Conservation (phyloP, 495 filamentous ascomycete genomes). For the Penicillium samsonianum region DNA sequence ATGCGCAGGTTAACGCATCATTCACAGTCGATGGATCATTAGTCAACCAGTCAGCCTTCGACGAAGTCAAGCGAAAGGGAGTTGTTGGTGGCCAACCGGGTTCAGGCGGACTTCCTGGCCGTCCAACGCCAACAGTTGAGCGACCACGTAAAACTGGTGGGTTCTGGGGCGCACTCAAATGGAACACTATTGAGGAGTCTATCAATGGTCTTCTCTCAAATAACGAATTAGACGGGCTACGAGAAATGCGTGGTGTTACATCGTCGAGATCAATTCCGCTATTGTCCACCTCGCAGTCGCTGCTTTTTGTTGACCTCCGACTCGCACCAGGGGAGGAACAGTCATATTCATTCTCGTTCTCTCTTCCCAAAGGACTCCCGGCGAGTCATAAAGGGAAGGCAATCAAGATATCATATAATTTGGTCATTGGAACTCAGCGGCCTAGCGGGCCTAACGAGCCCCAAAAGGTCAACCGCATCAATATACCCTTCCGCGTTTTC, state of each 20-base stretch:
- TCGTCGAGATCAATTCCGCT: constrained; percentile 81
- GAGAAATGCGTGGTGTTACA: constrained; percentile 86
- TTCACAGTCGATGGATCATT: constrained; percentile 92
- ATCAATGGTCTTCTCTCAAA: constrained; percentile 82
- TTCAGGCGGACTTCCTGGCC: constrained; percentile 63
- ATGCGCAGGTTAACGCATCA: constrained; percentile 89
- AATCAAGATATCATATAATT: constrained; percentile 88
- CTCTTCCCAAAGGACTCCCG: constrained; percentile 80
- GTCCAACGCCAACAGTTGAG: constrained; percentile 45
- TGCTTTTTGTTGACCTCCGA: constrained; percentile 90
- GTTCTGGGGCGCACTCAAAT: constrained; percentile 80
- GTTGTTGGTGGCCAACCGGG: constrained; percentile 81
- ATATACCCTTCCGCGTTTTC: constrained; percentile 92
- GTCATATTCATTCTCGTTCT: constrained; percentile 82
- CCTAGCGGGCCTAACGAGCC: constrained; percentile 74
- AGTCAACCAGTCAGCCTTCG: constrained; percentile 85
- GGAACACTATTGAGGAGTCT: constrained; percentile 85
- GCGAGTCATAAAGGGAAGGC: constrained; percentile 90
- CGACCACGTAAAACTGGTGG: constrained; percentile 75
- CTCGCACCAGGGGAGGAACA: constrained; percentile 87
- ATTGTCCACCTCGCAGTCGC: constrained; percentile 92
- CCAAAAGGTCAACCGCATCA: constrained; percentile 83
- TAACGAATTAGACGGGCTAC: constrained; percentile 85
- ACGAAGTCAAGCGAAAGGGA: constrained; percentile 92
- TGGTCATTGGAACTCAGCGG: constrained; percentile 89